Evolutionary conservation across 2,329 filamentous ascomycete genomes (phyloP).

Genomic region (Ophiostoma pallidulum): DNA sequence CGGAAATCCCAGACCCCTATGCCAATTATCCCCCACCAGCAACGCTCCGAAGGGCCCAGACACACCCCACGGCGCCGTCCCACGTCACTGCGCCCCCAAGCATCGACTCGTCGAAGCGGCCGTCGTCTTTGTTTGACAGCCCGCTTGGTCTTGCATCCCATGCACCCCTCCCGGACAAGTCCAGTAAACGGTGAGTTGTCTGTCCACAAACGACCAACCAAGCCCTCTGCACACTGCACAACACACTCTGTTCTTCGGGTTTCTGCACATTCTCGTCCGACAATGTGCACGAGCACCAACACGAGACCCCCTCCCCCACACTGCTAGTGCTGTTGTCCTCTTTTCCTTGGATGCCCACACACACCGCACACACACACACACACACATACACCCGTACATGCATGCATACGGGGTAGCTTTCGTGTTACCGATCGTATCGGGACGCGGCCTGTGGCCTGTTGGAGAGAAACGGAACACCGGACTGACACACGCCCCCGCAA

Average conservation of each 20-base stretch:
- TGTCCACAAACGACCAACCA: no score
- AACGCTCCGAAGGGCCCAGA: constrained; percentile 23
- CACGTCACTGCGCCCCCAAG: constrained; percentile 28
- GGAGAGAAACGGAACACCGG: not conserved
- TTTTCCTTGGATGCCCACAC: constrained; percentile 5
- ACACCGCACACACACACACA: not conserved
- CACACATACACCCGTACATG: not conserved
- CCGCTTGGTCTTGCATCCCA: constrained; percentile 23
- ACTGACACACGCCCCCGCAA: constrained; percentile 29
- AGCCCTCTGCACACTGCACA: no score
- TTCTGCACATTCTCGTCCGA: no score
- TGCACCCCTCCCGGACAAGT: constrained; percentile 16
- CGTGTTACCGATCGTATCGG: not conserved
- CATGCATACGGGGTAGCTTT: not conserved
- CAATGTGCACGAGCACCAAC: no score
- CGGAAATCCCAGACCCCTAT: constrained; percentile 12
- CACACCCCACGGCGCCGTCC: constrained; percentile 24
- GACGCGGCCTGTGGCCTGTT: not conserved
- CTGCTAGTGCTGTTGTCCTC: no score
- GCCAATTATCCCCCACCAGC: constrained; percentile 5
- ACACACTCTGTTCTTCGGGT: no score
- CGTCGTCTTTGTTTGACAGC: constrained; percentile 27
- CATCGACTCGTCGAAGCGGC: constrained; percentile 27
- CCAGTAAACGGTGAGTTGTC: constrained; percentile 20
- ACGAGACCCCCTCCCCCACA: no score